phyloP scores from a whole-genome alignment of 371 early-diverging fungal species.

The Mortierella sp. region DNA sequence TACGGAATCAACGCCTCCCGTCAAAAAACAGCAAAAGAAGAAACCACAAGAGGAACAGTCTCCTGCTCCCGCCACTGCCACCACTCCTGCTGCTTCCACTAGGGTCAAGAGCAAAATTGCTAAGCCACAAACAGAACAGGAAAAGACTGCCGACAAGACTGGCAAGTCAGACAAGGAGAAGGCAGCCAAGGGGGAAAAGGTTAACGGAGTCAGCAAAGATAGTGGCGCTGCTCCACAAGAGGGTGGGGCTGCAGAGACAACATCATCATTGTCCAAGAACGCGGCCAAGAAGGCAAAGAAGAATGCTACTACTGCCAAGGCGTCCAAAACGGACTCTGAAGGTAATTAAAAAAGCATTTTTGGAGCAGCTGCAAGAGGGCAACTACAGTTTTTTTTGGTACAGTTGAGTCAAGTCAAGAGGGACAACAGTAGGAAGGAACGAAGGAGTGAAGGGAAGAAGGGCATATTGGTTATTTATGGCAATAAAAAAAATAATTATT shows the following conservation, averaged over 20 bases:
- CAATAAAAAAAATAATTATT: constrained; percentile 8
- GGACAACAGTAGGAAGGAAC: background rate
- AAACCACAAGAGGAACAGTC: background rate
- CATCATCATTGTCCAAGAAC: constrained; percentile 8
- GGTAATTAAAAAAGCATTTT: constrained; percentile 12
- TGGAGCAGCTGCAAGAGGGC: background rate
- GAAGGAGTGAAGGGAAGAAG: background rate
- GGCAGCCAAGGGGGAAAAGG: constrained; percentile 15
- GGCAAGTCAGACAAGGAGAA: constrained; percentile 3
- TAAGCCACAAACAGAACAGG: constrained; percentile 22
- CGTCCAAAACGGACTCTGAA: constrained; percentile 16
- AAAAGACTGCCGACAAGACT: constrained; percentile 7
- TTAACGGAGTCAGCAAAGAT: constrained; percentile 5
- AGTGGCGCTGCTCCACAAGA: constrained; percentile 3
- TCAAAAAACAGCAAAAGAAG: constrained; percentile 1
- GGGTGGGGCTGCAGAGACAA: constrained; percentile 10
- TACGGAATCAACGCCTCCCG: background rate
- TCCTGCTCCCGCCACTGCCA: constrained; percentile 1
- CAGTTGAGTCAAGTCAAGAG: background rate
- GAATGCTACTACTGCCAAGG: constrained; percentile 10
- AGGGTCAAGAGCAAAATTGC: constrained; percentile 6
- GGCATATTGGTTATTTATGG: background rate
- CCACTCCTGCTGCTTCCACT: constrained; percentile 9
- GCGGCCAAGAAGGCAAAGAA: constrained; percentile 15
- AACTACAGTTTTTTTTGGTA: background rate